These are phyloP conservation scores for Parietaria judaica DNA, from an alignment of 306 rosid species.

Conservation along the genomic window DNA sequence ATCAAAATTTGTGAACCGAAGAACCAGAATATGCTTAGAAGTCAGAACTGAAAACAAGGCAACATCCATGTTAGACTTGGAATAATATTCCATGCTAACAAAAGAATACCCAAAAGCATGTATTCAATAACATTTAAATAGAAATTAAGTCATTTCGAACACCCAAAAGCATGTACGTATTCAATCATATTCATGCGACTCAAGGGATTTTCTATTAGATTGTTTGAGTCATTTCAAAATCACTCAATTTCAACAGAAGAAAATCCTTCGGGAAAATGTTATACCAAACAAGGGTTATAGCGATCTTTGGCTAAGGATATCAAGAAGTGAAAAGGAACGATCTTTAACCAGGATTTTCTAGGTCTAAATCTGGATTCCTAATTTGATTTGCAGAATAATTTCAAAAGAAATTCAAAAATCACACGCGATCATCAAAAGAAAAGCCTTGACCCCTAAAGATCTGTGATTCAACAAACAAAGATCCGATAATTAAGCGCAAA, in stretches of 20 bases:
- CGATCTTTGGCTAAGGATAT: background rate
- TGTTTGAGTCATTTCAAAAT: too few species aligned
- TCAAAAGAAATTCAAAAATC: background rate
- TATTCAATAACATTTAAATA: background rate
- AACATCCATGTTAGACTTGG: background rate
- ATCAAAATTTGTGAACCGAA: constrained; percentile 21
- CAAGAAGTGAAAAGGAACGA: background rate
- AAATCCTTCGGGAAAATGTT: too few species aligned
- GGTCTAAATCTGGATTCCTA: background rate
- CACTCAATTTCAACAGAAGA: too few species aligned
- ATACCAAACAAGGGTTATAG: background rate
- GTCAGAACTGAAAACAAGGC: constrained; percentile 30
- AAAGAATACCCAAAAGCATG: too few species aligned
- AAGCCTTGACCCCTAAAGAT: background rate
- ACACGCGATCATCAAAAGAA: background rate
- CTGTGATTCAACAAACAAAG: background rate
- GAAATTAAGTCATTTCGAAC: background rate
- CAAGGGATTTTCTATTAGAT: too few species aligned
- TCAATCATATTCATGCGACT: too few species aligned
- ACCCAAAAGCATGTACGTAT: too few species aligned
- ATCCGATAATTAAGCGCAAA: background rate
- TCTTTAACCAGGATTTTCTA: background rate
- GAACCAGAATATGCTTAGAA: constrained; percentile 35
- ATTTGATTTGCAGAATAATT: background rate
- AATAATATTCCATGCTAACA: background rate